Evolutionary conservation across 2,329 filamentous ascomycete species (phyloP).

Genomic region (Colletotrichum theobromicola): DNA sequence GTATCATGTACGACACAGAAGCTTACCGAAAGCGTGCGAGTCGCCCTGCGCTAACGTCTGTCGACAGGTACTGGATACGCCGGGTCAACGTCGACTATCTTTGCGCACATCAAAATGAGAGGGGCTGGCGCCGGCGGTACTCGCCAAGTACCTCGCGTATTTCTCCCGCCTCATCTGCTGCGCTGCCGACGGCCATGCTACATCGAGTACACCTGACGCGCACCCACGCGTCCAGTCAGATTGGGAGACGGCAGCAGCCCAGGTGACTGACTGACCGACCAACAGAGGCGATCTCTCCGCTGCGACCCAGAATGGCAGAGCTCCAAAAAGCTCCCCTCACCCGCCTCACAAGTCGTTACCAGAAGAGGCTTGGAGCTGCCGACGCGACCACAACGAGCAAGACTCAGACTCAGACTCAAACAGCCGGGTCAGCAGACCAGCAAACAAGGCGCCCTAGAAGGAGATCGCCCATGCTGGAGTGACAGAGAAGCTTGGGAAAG

Average conservation of each 20-base stretch:
- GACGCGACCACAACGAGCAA: neutral
- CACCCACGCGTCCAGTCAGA: neutral
- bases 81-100: neutral
- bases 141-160: neutral
- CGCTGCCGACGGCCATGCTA: neutral
- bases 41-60: neutral
- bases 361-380: conserved; percentile 9
- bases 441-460: neutral
- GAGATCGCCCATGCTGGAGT: neutral
- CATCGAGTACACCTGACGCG: neutral
- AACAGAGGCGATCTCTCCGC: neutral
- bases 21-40: neutral
- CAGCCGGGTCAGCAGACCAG: conserved; percentile 8
- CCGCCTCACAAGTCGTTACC: neutral
- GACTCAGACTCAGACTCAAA: conserved; percentile 1
- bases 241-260: neutral
- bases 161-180: neutral
- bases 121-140: neutral
- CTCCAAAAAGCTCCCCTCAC: neutral
- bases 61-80: neutral
- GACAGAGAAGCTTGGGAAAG: neutral
- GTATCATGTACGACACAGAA: neutral
- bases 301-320: neutral
- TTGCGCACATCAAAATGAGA: neutral
- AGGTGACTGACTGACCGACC: neutral